A percentile compares a stretch with the other conserved stretches of the same genome.
Evolutionary conservation across 225 moss, liverwort and hornwort genomes (phyloP).

Genomic region (Pleurozium schreberi): DNA sequence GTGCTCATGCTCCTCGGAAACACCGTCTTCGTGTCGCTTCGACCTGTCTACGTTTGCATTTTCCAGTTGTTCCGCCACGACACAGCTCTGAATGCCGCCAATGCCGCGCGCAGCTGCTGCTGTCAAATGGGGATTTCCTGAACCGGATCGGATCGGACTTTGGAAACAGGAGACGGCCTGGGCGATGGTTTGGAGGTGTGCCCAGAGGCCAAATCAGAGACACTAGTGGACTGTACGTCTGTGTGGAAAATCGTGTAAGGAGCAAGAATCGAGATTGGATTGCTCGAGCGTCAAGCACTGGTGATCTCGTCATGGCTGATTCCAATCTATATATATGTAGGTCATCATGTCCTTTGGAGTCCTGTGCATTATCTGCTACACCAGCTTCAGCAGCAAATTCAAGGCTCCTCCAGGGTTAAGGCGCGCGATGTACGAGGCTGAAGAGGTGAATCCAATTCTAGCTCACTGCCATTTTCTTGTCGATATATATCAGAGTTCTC

Average conservation of each 20-base stretch:
- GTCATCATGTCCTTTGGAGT: conserved; percentile 25
- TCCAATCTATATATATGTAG: conserved; percentile 33
- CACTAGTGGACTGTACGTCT: neutral
- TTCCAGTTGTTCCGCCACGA: conserved; percentile 25
- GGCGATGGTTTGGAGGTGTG: neutral
- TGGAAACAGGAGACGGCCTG: neutral
- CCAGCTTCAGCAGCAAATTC: neutral
- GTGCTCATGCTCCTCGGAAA: conserved; percentile 52
- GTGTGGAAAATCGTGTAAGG: neutral
- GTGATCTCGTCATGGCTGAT: conserved; percentile 35
- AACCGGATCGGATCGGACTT: neutral
- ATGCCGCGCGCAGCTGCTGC: neutral
- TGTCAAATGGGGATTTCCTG: neutral
- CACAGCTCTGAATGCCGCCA: neutral
- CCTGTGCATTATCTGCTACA: conserved; percentile 20
- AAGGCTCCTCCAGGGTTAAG: neutral
- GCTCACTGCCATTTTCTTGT: conserved; percentile 25
- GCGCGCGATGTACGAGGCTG: neutral
- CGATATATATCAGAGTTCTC: conserved; percentile 31
- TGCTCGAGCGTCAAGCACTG: conserved; percentile 52
- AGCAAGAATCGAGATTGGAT: neutral
- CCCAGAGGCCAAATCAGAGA: neutral
- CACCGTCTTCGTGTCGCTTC: conserved; percentile 42
- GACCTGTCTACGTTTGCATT: conserved; percentile 29
- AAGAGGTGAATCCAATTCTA: conserved; percentile 31